phyloP scores from a whole-genome alignment of 306 rosid genomes.

The Glycine tomentella region DNA sequence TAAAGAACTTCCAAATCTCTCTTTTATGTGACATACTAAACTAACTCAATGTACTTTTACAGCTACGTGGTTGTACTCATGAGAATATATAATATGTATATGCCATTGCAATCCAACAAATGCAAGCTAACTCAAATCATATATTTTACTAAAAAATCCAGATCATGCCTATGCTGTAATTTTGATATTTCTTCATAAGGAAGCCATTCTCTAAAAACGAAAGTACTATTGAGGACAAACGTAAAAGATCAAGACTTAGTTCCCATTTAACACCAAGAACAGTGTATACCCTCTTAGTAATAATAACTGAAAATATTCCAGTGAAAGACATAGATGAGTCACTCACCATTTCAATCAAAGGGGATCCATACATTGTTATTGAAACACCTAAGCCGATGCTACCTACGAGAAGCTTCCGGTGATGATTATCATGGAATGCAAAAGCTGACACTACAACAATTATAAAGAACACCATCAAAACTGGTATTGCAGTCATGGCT shows the following conservation, averaged over 20 bases:
- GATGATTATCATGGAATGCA: conserved; percentile 58
- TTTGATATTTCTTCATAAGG: neutral
- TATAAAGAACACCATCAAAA: conserved; percentile 51
- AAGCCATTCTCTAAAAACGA: conserved; percentile 1
- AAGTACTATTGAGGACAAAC: neutral
- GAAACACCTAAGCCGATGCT: conserved; percentile 66
- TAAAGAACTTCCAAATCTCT: conserved; percentile 2
- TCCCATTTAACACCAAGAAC: no score
- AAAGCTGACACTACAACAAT: conserved; percentile 56
- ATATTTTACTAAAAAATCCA: conserved; percentile 7
- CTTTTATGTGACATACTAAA: conserved; percentile 8
- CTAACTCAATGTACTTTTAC: neutral
- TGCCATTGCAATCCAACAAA: conserved; percentile 15
- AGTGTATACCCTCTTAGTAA: no score
- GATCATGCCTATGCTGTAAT: neutral
- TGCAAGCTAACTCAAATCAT: neutral
- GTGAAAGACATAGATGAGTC: neutral
- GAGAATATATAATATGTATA: neutral
- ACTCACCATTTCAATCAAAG: conserved; percentile 78
- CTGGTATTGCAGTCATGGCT: conserved; percentile 46
- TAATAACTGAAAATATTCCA: neutral
- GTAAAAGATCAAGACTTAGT: neutral
- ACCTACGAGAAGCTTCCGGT: conserved; percentile 72
- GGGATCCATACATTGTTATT: conserved; percentile 73
- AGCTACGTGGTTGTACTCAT: neutral